Percentiles rank a stretch among this genome's conserved stretches.
These are phyloP conservation scores for Chlorella sorokiniana DNA, from an alignment of 139 green algal genomes.

Conservation along the genomic window DNA sequence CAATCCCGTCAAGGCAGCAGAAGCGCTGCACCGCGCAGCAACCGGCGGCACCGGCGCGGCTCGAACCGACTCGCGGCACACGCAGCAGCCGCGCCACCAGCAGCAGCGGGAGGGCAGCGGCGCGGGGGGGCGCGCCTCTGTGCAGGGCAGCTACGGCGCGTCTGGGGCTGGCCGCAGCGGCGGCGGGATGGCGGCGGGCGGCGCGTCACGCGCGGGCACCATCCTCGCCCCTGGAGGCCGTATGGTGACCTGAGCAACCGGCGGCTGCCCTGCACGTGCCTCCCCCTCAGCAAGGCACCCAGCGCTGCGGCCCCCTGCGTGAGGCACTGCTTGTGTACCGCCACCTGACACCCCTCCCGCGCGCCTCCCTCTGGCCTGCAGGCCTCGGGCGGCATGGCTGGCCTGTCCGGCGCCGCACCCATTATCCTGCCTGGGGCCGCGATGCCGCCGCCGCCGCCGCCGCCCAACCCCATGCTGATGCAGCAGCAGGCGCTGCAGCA, in stretches of 20 bases:
- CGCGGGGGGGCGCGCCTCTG: neutral
- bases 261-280: too few relatives aligned
- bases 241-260: too few relatives aligned
- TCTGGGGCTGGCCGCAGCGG: neutral
- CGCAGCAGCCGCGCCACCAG: constrained; percentile 14
- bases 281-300: too few relatives aligned
- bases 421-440: neutral
- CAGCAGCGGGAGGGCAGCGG: neutral
- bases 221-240: too few relatives aligned
- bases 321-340: too few relatives aligned
- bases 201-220: too few relatives aligned
- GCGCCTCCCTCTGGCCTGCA: neutral
- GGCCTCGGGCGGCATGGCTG: neutral
- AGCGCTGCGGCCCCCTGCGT: too few relatives aligned
- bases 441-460: neutral
- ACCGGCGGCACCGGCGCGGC: neutral
- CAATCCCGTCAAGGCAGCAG: constrained; percentile 59
- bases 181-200: neutral
- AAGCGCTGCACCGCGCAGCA: neutral
- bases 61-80: neutral
- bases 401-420: too few relatives aligned
- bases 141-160: neutral
- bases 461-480: neutral
- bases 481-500: neutral
- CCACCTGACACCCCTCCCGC: neutral